Conservation (phyloP, 129 eudicot genomes). For the Mikania micrantha region DNA sequence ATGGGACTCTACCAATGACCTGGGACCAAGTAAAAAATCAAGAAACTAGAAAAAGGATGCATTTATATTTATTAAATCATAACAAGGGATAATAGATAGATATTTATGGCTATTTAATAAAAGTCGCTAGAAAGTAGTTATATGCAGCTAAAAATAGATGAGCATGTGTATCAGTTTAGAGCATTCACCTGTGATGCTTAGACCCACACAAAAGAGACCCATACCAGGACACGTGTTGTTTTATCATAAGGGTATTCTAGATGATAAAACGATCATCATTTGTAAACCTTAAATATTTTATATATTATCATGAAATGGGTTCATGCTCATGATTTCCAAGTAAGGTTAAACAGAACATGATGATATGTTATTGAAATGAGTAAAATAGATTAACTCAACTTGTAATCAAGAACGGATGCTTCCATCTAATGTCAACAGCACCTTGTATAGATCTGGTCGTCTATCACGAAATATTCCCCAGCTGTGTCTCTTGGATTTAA, state of each 20-base stretch:
- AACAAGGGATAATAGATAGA: not conserved
- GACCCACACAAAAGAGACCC: constrained; percentile 13
- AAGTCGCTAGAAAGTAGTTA: constrained; percentile 11
- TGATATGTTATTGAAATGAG: constrained; percentile 1
- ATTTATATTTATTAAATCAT: constrained; percentile 6
- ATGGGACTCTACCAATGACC: not conserved
- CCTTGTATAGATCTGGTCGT: constrained; percentile 93
- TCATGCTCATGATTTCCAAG: constrained; percentile 19
- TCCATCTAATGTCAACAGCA: constrained; percentile 93
- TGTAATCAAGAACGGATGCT: constrained; percentile 47
- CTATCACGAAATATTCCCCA: constrained; percentile 98
- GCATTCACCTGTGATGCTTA: constrained; percentile 13
- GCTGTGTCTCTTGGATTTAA: constrained; percentile 72
- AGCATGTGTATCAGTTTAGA: constrained; percentile 9
- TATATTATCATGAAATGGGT: constrained; percentile 19
- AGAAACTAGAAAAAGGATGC: not conserved
- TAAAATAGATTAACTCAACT: constrained; percentile 5
- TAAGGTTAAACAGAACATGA: constrained; percentile 22
- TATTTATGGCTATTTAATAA: not conserved
- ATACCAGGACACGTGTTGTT: constrained; percentile 14
- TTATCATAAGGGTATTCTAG: not conserved
- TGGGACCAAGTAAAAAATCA: not conserved
- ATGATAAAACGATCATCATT: not conserved
- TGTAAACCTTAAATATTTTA: not conserved
- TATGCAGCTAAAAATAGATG: constrained; percentile 11